A percentile compares a stretch with the other conserved stretches of the same genome.
Evolutionary conservation across 2,329 filamentous ascomycete genomes (phyloP).

Genomic region (Teratosphaeria viscida): DNA sequence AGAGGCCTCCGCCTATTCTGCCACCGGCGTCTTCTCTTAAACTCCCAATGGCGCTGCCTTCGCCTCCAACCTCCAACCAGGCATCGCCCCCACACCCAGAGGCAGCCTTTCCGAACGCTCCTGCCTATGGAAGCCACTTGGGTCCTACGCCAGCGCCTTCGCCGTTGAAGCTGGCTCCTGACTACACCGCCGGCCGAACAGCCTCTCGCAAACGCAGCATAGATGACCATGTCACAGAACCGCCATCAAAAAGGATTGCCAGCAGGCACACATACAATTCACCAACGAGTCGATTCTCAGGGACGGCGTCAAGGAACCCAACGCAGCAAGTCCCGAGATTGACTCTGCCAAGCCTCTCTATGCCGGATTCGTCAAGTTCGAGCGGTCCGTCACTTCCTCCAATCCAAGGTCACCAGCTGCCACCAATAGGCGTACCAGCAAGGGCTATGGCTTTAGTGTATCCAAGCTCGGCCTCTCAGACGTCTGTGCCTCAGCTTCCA

Average conservation of each 20-base stretch:
- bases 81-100: conserved; percentile 38
- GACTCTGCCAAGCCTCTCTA: conserved; percentile 60
- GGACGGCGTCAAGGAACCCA: conserved; percentile 24
- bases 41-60: conserved; percentile 39
- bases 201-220: conserved; percentile 46
- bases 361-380: conserved; percentile 40
- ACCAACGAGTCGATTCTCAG: conserved; percentile 21
- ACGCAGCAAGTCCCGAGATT: conserved; percentile 40
- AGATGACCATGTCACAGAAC: conserved; percentile 45
- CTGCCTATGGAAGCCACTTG: conserved; percentile 31
- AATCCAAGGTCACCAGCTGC: conserved; percentile 39
- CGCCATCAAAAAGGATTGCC: conserved; percentile 43
- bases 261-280: conserved; percentile 16
- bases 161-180: conserved; percentile 33
- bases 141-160: conserved; percentile 34
- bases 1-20: conserved; percentile 30
- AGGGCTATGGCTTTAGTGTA: conserved; percentile 66
- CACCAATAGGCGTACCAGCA: conserved; percentile 51
- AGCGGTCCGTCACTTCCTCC: conserved; percentile 6
- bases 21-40: conserved; percentile 40
- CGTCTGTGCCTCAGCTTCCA: conserved; percentile 28
- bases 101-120: conserved; percentile 20
- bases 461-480: conserved; percentile 45
- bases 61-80: conserved; percentile 41
- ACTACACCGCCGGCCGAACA: conserved; percentile 9